Evolutionary conservation across 495 filamentous ascomycete genomes (phyloP).

Genomic region (Hapsidospora chrysogenum): DNA sequence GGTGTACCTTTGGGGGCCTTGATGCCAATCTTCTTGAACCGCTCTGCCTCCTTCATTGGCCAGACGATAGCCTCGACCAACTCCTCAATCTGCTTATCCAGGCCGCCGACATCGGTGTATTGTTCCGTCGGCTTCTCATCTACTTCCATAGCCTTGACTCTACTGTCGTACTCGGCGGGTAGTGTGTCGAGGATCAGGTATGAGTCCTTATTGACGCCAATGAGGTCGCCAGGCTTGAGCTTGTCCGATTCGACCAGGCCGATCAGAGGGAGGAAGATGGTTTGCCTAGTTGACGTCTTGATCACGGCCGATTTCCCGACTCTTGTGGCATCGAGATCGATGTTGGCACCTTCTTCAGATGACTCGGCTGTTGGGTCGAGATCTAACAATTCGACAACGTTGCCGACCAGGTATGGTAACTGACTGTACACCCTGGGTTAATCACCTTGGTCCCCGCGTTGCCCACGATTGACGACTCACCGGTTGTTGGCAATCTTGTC

Average conservation of each 20-base stretch:
- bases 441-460: too few relatives aligned
- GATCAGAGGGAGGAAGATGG: constrained; percentile 96
- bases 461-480: constrained; percentile 27
- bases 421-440: constrained; percentile 40
- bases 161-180: constrained; percentile 97
- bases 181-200: constrained; percentile 97
- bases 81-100: constrained; percentile 99
- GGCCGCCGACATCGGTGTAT: constrained; percentile 92
- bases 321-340: constrained; percentile 91
- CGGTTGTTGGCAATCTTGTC: constrained; percentile 99
- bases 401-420: constrained; percentile 94
- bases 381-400: constrained; percentile 92
- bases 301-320: constrained; percentile 98
- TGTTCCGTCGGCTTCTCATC: constrained; percentile 99
- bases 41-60: constrained; percentile 99
- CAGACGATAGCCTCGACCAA: constrained; percentile 98
- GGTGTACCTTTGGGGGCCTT: constrained; percentile 93
- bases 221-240: constrained; percentile 87
- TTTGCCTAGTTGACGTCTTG: constrained; percentile 98
- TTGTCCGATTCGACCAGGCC: constrained; percentile 89
- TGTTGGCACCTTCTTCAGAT: constrained; percentile 93
- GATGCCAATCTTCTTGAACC: constrained; percentile 99
- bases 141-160: constrained; percentile 99
- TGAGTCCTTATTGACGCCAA: constrained; percentile 98
- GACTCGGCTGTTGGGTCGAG: constrained; percentile 93